These are phyloP conservation scores for Colletotrichum sp. DNA, from an alignment of 2,329 filamentous ascomycete species.

Conservation along the genomic window DNA sequence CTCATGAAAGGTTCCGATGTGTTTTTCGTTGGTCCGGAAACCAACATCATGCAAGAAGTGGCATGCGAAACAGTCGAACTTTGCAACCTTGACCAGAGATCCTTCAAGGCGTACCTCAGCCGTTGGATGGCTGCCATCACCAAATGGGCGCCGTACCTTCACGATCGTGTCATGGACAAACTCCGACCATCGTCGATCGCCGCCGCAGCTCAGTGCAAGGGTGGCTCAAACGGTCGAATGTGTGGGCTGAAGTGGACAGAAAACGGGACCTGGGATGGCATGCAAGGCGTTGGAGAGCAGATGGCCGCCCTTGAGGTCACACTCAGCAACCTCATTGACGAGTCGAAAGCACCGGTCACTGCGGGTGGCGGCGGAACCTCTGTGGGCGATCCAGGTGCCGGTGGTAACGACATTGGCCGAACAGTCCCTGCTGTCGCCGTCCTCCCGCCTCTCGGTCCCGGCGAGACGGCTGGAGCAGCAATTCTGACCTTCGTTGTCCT, in stretches of 20 bases:
- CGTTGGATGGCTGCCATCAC: constrained; percentile 67
- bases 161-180: constrained; percentile 55
- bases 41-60: constrained; percentile 67
- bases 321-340: constrained; percentile 62
- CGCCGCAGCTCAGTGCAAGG: constrained; percentile 62
- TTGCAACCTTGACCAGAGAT: constrained; percentile 68
- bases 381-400: constrained; percentile 48
- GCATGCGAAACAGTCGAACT: constrained; percentile 66
- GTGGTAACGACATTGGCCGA: constrained; percentile 51
- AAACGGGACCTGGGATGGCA: constrained; percentile 59
- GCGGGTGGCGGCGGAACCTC: constrained; percentile 63
- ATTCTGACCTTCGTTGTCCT: constrained; percentile 66
- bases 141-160: constrained; percentile 67
- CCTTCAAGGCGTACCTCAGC: constrained; percentile 68
- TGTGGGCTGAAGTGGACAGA: constrained; percentile 67
- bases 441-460: constrained; percentile 43
- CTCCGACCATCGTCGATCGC: constrained; percentile 61
- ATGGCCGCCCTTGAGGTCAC: constrained; percentile 73
- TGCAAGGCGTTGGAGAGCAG: constrained; percentile 70
- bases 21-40: constrained; percentile 58
- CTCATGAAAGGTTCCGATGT: constrained; percentile 58
- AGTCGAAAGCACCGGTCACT: constrained; percentile 43
- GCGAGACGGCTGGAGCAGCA: constrained; percentile 72
- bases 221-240: constrained; percentile 60
- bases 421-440: constrained; percentile 30